Base-by-base conservation (phyloP, 345 rosid species). In the Cardiospermum halicacabum region DNA sequence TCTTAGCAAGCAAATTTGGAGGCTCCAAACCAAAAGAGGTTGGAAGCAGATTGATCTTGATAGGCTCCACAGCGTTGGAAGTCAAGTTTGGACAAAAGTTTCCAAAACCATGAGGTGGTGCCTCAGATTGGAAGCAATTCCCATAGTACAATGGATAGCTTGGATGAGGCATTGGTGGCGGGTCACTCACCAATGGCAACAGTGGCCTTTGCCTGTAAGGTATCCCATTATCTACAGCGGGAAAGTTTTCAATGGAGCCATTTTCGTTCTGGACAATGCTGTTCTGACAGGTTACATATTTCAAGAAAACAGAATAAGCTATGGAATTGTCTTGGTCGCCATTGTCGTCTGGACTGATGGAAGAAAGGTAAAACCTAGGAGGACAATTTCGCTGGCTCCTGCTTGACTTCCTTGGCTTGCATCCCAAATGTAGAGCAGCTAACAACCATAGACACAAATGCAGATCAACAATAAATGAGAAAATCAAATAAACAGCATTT, bases 351-450 rank as follows among this genome's bases (percentile, higher is more conserved):
- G 68, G 81, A 56, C 47, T n/a, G 42, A 59, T 53, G 16, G 72
- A 45, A 48, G 45, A 77, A 27, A 87, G 88, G 72, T 87, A 87
- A 69, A 54, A 78, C 49, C 81, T 77, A 0, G 79, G 86, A 43
- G 54, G 68, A 53, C 55, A 65, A 64, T 84, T 77, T 22, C 86
- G 66, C 58, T 87, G 86, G 75, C 89, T 84, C 75, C 89, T 71
- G 1, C 82, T 75, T 6, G 93, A 73, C 66, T 77, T 79, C 79
- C 80, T 77, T 9, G 89, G 81, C 3, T 67, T 76, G 72, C 93
- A 87, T 26, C 93, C 93, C 72, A 87, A 73, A 65, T 77, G 81
- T 21, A 87, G 87, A 51, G 93, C 93, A 78, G 89, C 93, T 84
- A 81, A 62, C 62, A 69, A 28, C 27, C n/a, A 60, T 13, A 40